A percentile compares a stretch with the other conserved stretches of the same genome.
These are phyloP conservation scores for Centrapalus pauciflorus DNA, from an alignment of 129 eudicot genomes.

Conservation along the genomic window DNA sequence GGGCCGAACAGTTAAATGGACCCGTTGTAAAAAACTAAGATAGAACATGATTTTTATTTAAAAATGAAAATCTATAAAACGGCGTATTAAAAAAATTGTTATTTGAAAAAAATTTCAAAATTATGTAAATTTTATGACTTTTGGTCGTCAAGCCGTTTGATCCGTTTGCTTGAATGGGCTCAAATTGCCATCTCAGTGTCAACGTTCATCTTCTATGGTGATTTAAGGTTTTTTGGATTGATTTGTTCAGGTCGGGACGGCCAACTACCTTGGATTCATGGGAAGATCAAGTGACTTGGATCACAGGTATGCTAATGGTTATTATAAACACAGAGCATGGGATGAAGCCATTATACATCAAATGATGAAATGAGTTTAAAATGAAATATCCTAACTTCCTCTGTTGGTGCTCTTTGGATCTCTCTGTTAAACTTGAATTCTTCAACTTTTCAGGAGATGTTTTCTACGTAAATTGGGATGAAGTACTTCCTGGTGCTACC, in stretches of 20 bases:
- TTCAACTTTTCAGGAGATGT: conserved; percentile 70
- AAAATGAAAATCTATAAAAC: not conserved
- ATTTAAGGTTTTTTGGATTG: conserved; percentile 2
- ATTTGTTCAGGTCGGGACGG: conserved; percentile 72
- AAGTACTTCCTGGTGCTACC: conserved; percentile 86
- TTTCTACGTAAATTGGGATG: conserved; percentile 95
- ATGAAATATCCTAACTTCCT: conserved; percentile 15
- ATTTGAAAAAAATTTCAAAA: no score
- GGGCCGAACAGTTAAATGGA: no score
- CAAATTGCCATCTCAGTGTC: not conserved
- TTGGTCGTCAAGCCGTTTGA: no score
- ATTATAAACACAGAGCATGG: not conserved
- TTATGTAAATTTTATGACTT: no score
- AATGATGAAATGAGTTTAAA: no score
- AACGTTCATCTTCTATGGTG: not conserved
- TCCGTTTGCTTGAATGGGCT: not conserved
- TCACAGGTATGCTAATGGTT: conserved; percentile 53
- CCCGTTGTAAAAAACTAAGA: no score
- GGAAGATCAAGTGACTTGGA: conserved; percentile 96
- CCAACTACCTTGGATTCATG: conserved; percentile 67
- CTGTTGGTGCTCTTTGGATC: not conserved
- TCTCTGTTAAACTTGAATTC: not conserved
- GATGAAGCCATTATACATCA: no score
- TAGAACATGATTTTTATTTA: no score
- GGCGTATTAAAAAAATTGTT: no score